Evolutionary conservation across 139 green algal genomes (phyloP), one percentile per base, ranked within the genome.

Genomic region (Chlamydomonas incerta): DNA sequence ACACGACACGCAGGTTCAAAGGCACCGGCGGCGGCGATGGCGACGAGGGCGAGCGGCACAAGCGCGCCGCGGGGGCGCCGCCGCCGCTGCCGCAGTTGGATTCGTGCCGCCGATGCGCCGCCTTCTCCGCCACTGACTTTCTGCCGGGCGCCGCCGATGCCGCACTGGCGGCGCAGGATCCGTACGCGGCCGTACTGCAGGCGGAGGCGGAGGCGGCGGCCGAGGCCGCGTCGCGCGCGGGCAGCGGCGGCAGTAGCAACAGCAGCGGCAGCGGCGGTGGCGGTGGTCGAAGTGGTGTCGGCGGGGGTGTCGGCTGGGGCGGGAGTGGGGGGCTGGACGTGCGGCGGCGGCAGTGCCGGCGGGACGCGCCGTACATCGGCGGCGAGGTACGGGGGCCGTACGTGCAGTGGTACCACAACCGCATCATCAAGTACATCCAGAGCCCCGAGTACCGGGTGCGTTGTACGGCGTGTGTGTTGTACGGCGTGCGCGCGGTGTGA

Each of bases 361-460:
- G n/a, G 41, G 6, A 50, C 8, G 41, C 41, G 41, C 41, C 41
- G 41, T 50, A 50, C 41, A 50, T 8, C 8, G 41, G 41, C 41
- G 41, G 41, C 41, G 41, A 50, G 6, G 8, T 50, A 5, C 41
- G 41, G 41, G 6, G 41, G 41, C 41, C 41, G n/a, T n/a, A 55
- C 8, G 62, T 75, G 65, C 65, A 69, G 47, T 14, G 15, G 3
- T 72, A 85, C 63, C 79, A 24, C 23, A 23, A 11, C 62, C 65
- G 79, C 2, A 2, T 85, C 11, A 47, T 68, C 8, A 18, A 41
- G 3, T 68, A 85, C 46, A 37, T 85, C 9, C 66, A 66, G 13
- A 85, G 79, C 67, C 79, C 79, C 23, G 33, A 75, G 33, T 85
- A 85, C 79, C 26, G 79, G 66, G 79, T 85, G 67, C 8, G 67